A percentile compares a stretch with the other conserved stretches of the same genome.
Conservation (phyloP, 257 asterid genomes). For the Solanum rostratum region DNA sequence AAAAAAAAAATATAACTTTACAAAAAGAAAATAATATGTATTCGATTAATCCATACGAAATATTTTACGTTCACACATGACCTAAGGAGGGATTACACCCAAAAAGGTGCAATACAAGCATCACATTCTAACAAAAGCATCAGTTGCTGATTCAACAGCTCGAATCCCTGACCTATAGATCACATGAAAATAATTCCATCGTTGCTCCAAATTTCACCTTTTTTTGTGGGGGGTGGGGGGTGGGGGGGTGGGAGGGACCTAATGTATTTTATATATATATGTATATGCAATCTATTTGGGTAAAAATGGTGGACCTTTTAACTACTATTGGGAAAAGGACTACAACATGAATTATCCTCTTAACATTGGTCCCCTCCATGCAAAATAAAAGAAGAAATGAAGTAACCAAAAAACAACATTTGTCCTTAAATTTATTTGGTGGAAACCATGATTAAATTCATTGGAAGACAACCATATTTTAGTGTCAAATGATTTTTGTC, state of each 20-base stretch:
- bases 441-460: not conserved
- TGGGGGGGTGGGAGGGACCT: no score
- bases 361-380: not conserved
- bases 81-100: not conserved
- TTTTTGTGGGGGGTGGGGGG: not conserved
- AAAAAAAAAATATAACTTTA: not conserved
- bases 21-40: not conserved
- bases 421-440: not conserved
- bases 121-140: not conserved
- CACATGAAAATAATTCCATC: not conserved
- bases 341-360: not conserved
- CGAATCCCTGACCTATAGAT: not conserved
- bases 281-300: not conserved
- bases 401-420: not conserved
- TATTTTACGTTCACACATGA: not conserved
- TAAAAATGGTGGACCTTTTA: not conserved
- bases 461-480: not conserved
- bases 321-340: not conserved
- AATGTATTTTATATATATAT: not conserved
- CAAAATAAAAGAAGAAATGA: not conserved
- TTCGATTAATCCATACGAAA: not conserved
- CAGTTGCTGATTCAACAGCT: not conserved
- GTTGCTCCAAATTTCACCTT: not conserved
- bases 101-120: not conserved
- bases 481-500: not conserved